Base-by-base conservation (phyloP, 225 moss, liverwort and hornwort species). In the Lunularia cruciata region DNA sequence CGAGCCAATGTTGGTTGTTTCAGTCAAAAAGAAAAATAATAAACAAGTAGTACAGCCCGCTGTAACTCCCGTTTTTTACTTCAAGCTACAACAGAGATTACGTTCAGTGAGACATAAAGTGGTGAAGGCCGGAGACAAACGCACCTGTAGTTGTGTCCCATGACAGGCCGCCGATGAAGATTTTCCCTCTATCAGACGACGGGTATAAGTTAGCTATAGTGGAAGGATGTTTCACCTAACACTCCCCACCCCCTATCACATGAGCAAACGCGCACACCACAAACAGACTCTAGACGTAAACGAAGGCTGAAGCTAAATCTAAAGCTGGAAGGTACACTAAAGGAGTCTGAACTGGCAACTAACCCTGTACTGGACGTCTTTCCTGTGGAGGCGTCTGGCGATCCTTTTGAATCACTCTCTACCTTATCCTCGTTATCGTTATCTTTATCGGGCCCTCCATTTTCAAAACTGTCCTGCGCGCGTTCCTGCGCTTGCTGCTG, bases 121-220 rank as follows among this genome's bases (percentile, higher is more conserved):
- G 19, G 54, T 27, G 52, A 45, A 63, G 60, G 54, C 28, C 45
- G 36, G 40, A 43, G 55, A 14, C n/a, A 1, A 27, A 76, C 91
- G 34, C 72, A 90, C 96, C 96, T 89, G 96, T 96, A 12, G 92
- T 86, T 52, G 96, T 96, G 64, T 96, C 96, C 96, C 96, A 96
- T 80, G 96, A 96, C 46, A 96, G 79, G 81, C 96, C 96, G 71
- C 96, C 96, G 79, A 96, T 96, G 79, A 96, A 96, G 81, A 96
- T 96, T 82, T 96, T 96, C 87, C 96, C 96, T 92, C 96, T 96
- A 96, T 87, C 96, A 96, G 81, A 90, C 79, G 83, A 86, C 65
- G 79, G 92, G 83, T 79, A 92, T 82, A 81, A 75, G 92, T 92
- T 92, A 95, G 94, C 94, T 89, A 88, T 64, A 6, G 20, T 51